Evolutionary conservation across 108 stramenopile species (phyloP).

Genomic region (Skeletonema potamos): DNA sequence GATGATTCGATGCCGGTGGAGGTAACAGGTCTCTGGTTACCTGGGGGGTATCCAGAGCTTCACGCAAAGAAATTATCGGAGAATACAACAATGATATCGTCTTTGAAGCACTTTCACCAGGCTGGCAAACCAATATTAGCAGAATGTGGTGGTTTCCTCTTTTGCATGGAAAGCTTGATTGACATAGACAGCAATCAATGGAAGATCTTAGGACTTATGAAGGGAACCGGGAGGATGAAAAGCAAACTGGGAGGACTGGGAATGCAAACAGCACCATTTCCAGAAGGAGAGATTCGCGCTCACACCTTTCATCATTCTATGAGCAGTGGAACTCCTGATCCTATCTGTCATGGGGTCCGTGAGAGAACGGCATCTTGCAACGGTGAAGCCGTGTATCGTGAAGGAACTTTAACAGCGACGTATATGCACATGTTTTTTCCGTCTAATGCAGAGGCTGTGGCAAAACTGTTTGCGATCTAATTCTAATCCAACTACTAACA

Average conservation of each 20-base stretch:
- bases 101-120: neutral
- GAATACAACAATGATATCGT: neutral
- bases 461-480: conserved; percentile 9
- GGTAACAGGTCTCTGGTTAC: neutral
- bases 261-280: conserved; percentile 14
- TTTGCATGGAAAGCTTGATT: neutral
- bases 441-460: conserved; percentile 7
- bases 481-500: too few species aligned
- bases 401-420: conserved; percentile 5
- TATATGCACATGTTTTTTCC: conserved; percentile 14
- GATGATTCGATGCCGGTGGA: conserved; percentile 5
- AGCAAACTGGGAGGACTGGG: conserved; percentile 7
- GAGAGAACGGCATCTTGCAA: neutral
- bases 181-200: conserved; percentile 1
- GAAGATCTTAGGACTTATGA: neutral
- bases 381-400: conserved; percentile 2
- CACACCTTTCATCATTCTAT: conserved; percentile 8
- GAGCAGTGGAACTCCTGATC: conserved; percentile 1
- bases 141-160: neutral
- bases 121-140: neutral
- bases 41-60: neutral
- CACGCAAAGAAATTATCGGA: neutral
- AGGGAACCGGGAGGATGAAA: conserved; percentile 11
- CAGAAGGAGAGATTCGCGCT: conserved; percentile 1
- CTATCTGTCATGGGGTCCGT: neutral